Base-by-base conservation (phyloP, 2,329 filamentous ascomycete species). In the Gaeumannomyces sp. region DNA sequence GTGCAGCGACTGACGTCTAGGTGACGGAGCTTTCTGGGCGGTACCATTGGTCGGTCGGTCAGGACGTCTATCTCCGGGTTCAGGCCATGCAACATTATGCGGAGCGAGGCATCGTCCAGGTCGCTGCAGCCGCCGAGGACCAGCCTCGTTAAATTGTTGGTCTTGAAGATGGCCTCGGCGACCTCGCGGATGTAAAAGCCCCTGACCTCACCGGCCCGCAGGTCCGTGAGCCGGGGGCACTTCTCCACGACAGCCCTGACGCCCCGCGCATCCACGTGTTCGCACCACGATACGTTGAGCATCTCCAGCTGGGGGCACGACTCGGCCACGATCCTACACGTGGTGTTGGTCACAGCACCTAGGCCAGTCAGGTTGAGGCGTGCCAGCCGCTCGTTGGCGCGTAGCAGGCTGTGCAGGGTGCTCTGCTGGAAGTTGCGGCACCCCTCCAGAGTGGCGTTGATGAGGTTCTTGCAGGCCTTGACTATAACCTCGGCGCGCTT, bases 231-330 rank as follows among this genome's bases (percentile, higher is more conserved):
- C 64, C 82, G 87, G 0, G 83, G 80, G 72, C 95, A 98, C 2
- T 84, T 84, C 66, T 89, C 81, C 0, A 97, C 79, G 2, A 99
- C 83, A 63, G 84, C 84, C 68, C 83, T 86, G 64, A 98, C 79
- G 5, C 93, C 93, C 16, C 85, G 81, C 11, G 91, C 89, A 72
- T 95, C 89, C 73, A 97, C 87, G 67, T 92, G 89, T 69, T 88
- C 88, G 78, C 95, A 99, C 92, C 94, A 98, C 0, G 93, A 96
- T 27, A 98, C 85, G 71, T 97, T 96, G 69, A 98, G 83, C 64
- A 85, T 83, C 75, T 96, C 89, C n/a, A 99, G 81, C 61, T 89
- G 87, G 1, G 89, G 87, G 71, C 94, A 98, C 56, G 89, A 89
- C 64, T 89, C 83, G 0, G 91, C 89, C 66, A 99, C 89, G 66